Evolutionary conservation across 495 filamentous ascomycete species (phyloP).

Genomic region (Podospora comata): DNA sequence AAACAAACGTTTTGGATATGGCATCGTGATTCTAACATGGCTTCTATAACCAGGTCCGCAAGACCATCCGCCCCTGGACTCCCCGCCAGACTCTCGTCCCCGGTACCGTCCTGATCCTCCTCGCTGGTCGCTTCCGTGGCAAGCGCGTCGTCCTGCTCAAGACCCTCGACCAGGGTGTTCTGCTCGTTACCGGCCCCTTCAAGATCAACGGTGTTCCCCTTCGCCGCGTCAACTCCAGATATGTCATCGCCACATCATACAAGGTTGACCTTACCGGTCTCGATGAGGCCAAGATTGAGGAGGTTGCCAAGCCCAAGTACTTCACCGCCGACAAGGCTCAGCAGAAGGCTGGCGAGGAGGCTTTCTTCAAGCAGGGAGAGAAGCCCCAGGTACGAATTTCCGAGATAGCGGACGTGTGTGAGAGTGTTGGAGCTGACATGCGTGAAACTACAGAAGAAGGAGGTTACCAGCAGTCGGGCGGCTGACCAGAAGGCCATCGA

Average conservation of each 20-base stretch:
- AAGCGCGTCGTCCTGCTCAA: slow-evolving; percentile 99
- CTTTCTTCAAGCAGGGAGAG: slow-evolving; percentile 98
- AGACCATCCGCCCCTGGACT: slow-evolving; percentile 80
- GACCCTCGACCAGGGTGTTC: slow-evolving; percentile 90
- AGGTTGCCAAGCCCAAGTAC: slow-evolving; percentile 80
- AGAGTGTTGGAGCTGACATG: slow-evolving; percentile 28
- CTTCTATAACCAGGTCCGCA: slow-evolving; percentile 70
- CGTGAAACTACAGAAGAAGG: slow-evolving; percentile 75
- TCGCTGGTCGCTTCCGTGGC: slow-evolving; percentile 99
- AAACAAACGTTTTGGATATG: slow-evolving; percentile 1
- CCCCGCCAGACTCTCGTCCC: slow-evolving; percentile 83
- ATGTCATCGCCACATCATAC: slow-evolving; percentile 95
- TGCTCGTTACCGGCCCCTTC: slow-evolving; percentile 98
- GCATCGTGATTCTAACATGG: slow-evolving; percentile 29
- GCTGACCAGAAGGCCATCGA: slow-evolving; percentile 97
- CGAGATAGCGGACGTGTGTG: not conserved
- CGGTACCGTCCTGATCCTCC: slow-evolving; percentile 94
- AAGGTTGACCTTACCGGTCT: slow-evolving; percentile 82
- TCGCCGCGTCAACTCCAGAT: slow-evolving; percentile 95
- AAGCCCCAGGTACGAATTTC: slow-evolving; percentile 78
- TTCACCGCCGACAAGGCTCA: slow-evolving; percentile 91
- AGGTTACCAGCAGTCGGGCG: slow-evolving; percentile 80
- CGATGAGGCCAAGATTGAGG: slow-evolving; percentile 77
- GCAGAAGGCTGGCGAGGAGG: slow-evolving; percentile 88
- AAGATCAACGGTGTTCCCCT: slow-evolving; percentile 99